Conservation (phyloP, 495 filamentous ascomycete genomes). For the Penicillium cataractarum region DNA sequence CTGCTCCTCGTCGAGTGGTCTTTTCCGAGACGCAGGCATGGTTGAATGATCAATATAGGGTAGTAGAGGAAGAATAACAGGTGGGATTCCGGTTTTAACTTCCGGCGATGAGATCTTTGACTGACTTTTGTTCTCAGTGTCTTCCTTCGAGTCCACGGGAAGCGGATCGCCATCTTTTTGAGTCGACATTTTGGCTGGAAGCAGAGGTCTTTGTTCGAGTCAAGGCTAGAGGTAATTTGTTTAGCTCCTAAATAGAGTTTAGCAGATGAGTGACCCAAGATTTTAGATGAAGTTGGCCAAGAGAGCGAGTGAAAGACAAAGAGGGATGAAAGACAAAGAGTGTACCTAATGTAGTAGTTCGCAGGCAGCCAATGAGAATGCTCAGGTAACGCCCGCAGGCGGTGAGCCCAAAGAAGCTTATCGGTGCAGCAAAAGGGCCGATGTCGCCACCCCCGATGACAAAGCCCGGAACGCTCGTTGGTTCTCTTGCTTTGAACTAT, state of each 20-base stretch:
- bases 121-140: background rate
- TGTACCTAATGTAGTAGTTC: slow-evolving; percentile 7
- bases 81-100: background rate
- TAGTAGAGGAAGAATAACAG: background rate
- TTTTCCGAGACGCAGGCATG: no score
- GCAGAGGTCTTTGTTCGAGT: background rate
- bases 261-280: background rate
- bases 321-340: background rate
- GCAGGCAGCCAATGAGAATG: slow-evolving; percentile 17
- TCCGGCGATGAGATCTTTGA: background rate
- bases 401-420: slow-evolving; percentile 36
- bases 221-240: background rate
- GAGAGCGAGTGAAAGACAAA: background rate
- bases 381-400: slow-evolving; percentile 19
- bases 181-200: background rate
- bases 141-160: background rate
- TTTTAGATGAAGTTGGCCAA: background rate
- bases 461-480: slow-evolving; percentile 35
- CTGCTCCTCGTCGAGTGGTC: background rate
- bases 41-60: background rate
- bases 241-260: background rate
- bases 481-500: slow-evolving; percentile 18
- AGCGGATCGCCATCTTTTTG: background rate
- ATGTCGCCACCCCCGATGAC: slow-evolving; percentile 48
- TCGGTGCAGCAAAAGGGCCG: slow-evolving; percentile 30